A percentile compares a stretch with the other conserved stretches of the same genome.
Conservation (phyloP, 768 basidiomycete species). For the Panus rudis region DNA sequence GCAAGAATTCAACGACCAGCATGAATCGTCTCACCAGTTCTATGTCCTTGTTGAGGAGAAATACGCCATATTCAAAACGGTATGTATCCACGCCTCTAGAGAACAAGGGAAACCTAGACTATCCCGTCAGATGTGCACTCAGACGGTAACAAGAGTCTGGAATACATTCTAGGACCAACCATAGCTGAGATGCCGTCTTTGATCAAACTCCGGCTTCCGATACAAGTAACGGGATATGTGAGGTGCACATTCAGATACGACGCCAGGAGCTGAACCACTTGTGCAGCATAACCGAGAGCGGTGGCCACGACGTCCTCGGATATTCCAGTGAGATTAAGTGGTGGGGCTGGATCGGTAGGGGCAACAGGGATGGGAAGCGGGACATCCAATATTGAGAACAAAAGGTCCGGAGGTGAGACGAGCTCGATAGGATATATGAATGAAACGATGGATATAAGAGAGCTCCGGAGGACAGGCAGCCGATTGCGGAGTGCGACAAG, state of each 20-base stretch:
- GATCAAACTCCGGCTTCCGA: constrained; percentile 87
- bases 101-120: constrained; percentile 84
- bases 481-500: constrained; percentile 40
- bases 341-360: constrained; percentile 76
- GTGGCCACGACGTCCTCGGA: constrained; percentile 86
- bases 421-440: constrained; percentile 88
- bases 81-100: constrained; percentile 93
- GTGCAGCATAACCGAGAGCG: constrained; percentile 85
- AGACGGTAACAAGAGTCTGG: constrained; percentile 9
- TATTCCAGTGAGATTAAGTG: constrained; percentile 59
- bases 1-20: constrained; percentile 5
- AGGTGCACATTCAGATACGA: constrained; percentile 69
- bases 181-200: constrained; percentile 91
- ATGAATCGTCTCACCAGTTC: constrained; percentile 68
- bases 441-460: constrained; percentile 64
- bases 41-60: constrained; percentile 93
- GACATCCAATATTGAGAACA: constrained; percentile 80
- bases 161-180: constrained; percentile 91
- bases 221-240: constrained; percentile 84
- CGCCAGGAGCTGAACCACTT: constrained; percentile 77
- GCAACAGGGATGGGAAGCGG: constrained; percentile 86
- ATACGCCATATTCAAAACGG: constrained; percentile 96
- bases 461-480: constrained; percentile 49
- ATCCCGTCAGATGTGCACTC: neutral
- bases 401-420: constrained; percentile 72